Base-by-base conservation (phyloP, 73 alveolate species). In the Paramecium tetraurelia region DNA sequence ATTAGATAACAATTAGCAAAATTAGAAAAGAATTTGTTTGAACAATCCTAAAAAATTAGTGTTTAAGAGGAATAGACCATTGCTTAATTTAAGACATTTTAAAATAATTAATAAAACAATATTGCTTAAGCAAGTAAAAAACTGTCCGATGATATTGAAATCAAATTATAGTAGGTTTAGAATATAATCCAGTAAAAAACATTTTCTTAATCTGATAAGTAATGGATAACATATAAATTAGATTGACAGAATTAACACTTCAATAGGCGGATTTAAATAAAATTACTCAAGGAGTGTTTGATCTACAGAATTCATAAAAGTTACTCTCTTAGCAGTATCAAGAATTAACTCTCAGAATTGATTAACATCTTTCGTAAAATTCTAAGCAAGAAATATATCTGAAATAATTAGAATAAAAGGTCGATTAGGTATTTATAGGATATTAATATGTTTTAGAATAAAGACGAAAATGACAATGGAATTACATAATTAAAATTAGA, bases 401-500 rank as follows among this genome's bases (percentile, higher is more conserved):
- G 3, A 22, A 63, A 14, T 27, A 63, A 12, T 8, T 63, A 33
- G 21, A 35, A 35, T 75, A 41, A 18, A 75, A 75, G 38, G 29
- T 75, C 3, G 68, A 75, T 38, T 14, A 33, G 21, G 87, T 75
- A 75, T 35, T n/a, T 14, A 5, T 70, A 8, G 2, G 12, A 12
- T 3, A 18, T 53, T 71, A 21, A 38, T 48, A 48, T 12, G 38
- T 36, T 29, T 35, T 75, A 75, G 87, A 75, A 41, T 75, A 75
- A 38, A n/a, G 87, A 75, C 10, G 87, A 75, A 38, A 75, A 1
- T 36, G 87, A 75, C 35, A 33, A 75, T 35, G 87, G 59, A 75
- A 75, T 75, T 7, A 75, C 38, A n/a, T 75, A 75, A 41, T 29
- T 75, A 21, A 41, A 75, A 38, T 75, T 75, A 75, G 87, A 75